These are phyloP conservation scores for Annulohypoxylon stygium DNA, from an alignment of 495 filamentous ascomycete genomes.

Conservation along the genomic window DNA sequence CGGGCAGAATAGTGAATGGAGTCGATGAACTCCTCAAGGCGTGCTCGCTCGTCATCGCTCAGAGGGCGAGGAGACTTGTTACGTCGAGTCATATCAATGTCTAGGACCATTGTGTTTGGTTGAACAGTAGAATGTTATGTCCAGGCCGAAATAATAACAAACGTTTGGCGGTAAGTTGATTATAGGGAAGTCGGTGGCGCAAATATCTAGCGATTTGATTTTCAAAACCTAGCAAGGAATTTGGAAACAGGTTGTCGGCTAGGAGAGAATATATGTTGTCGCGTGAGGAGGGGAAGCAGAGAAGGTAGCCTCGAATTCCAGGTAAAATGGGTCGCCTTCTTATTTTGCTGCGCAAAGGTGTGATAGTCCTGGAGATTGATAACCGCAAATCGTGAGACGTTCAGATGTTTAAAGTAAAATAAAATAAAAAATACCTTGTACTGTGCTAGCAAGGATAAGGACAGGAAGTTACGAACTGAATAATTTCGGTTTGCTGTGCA, in stretches of 20 bases:
- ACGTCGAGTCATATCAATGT: slow-evolving; percentile 84
- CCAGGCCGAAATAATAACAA: slow-evolving; percentile 1
- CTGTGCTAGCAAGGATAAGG: not conserved
- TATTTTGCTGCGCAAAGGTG: slow-evolving; percentile 28
- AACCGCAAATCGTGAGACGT: slow-evolving; percentile 11
- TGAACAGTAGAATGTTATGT: slow-evolving; percentile 12
- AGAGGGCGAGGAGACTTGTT: slow-evolving; percentile 86
- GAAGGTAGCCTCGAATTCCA: slow-evolving; percentile 23
- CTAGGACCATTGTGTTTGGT: slow-evolving; percentile 56
- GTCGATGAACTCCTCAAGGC: slow-evolving; percentile 91
- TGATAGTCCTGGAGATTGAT: not conserved
- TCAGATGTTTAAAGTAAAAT: slow-evolving; percentile 15
- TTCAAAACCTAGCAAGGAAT: slow-evolving; percentile 1
- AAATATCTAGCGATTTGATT: not conserved
- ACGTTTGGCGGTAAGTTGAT: not conserved
- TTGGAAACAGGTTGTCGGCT: not conserved
- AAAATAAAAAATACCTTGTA: not conserved
- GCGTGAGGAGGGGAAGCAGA: slow-evolving; percentile 42
- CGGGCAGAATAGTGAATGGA: slow-evolving; percentile 94
- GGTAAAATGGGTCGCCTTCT: slow-evolving; percentile 12
- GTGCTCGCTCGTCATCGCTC: slow-evolving; percentile 81
- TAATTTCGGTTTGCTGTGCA: slow-evolving; percentile 2
- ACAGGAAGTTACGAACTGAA: slow-evolving; percentile 29
- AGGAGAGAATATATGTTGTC: slow-evolving; percentile 33
- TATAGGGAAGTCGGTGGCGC: not conserved